Evolutionary conservation across 805 yeast species (phyloP).

Genomic region (Suhomyces sp.): DNA sequence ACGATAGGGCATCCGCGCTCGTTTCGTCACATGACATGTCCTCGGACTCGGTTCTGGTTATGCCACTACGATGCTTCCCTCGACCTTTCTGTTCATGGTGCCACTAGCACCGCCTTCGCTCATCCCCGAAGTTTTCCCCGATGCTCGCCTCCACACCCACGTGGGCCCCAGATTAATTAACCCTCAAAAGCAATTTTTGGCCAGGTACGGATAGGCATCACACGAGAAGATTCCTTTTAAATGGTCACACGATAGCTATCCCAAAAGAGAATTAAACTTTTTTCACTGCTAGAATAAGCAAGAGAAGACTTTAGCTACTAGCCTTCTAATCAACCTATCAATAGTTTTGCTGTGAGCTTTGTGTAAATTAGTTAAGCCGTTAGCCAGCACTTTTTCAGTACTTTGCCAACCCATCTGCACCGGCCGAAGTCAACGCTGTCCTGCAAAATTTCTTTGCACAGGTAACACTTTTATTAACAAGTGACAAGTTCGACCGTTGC

Average conservation of each 20-base stretch:
- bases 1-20: neutral
- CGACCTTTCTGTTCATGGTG: too few species aligned
- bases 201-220: neutral
- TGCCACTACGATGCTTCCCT: too few species aligned
- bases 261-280: neutral
- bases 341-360: neutral
- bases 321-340: neutral
- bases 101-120: neutral
- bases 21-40: neutral
- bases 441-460: too few species aligned
- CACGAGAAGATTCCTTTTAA: neutral
- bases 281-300: neutral
- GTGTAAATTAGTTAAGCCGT: neutral
- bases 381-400: neutral
- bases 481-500: neutral
- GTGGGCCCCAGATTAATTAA: conserved; percentile 6
- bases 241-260: conserved; percentile 11
- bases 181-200: conserved; percentile 2
- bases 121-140: neutral
- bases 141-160: conserved; percentile 5
- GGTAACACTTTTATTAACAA: too few species aligned
- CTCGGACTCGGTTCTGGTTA: neutral
- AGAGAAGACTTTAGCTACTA: neutral
- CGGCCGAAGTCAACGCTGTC: neutral
- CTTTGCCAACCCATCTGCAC: too few species aligned